A percentile compares a stretch with the other conserved stretches of the same genome.
These are phyloP conservation scores for Claviceps cyperi DNA, from an alignment of 2,329 filamentous ascomycete genomes.

Conservation along the genomic window DNA sequence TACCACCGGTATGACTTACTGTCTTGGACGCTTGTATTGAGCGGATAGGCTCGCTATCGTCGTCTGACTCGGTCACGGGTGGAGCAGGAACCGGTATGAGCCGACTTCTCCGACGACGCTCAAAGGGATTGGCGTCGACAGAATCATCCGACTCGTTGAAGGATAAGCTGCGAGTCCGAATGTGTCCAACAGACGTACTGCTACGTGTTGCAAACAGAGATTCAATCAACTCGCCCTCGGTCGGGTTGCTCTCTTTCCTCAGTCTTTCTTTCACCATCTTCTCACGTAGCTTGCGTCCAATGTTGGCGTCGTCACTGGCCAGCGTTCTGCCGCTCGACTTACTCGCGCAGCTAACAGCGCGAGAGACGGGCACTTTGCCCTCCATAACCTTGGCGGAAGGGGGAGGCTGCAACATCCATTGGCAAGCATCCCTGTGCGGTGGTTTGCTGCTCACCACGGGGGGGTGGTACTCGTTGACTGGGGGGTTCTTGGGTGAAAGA, in stretches of 20 bases:
- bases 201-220: conserved; percentile 23
- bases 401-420: conserved; percentile 88
- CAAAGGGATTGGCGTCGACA: conserved; percentile 14
- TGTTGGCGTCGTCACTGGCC: conserved; percentile 25
- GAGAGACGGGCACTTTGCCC: conserved; percentile 59
- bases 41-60: conserved; percentile 18
- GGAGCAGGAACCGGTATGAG: conserved; percentile 16
- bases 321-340: conserved; percentile 32
- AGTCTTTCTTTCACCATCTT: conserved; percentile 32
- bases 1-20: conserved; percentile 14
- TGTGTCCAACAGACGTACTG: conserved; percentile 17
- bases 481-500: conserved; percentile 46
- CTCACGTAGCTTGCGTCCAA: conserved; percentile 30
- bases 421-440: conserved; percentile 52
- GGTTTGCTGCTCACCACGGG: conserved; percentile 69
- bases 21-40: conserved; percentile 12
- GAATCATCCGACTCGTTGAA: conserved; percentile 23
- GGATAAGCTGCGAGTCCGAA: conserved; percentile 23
- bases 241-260: conserved; percentile 24
- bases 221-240: conserved; percentile 31
- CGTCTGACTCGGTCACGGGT: conserved; percentile 18
- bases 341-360: conserved; percentile 44
- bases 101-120: conserved; percentile 14
- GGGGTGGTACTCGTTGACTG: conserved; percentile 75
- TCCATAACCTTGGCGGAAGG: conserved; percentile 86